These are phyloP conservation scores for Hansenula anomala DNA, from an alignment of 1,139 yeast species.

Conservation along the genomic window DNA sequence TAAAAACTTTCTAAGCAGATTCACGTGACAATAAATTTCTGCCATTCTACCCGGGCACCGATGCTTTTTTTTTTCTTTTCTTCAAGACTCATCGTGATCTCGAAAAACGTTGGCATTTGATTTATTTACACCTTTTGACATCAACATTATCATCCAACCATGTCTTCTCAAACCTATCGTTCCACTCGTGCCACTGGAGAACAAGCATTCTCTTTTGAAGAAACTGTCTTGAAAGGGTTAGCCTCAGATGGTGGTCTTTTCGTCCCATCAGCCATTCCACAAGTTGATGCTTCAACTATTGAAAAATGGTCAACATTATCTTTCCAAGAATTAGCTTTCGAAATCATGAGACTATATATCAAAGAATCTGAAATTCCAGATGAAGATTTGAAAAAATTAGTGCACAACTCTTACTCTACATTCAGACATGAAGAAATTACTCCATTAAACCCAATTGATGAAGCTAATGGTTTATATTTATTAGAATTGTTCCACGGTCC, in stretches of 20 bases:
- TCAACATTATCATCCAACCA: not conserved
- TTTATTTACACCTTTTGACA: not conserved
- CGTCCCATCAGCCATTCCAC: conserved; percentile 79
- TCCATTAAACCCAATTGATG: conserved; percentile 59
- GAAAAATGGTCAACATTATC: conserved; percentile 66
- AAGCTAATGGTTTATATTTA: conserved; percentile 55
- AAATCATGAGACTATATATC: conserved; percentile 79
- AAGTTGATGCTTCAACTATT: conserved; percentile 55
- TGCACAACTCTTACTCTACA: conserved; percentile 76
- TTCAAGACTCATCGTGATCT: not conserved
- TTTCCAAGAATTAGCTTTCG: conserved; percentile 83
- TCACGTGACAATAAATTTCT: not conserved
- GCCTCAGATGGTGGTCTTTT: conserved; percentile 97
- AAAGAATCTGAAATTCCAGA: conserved; percentile 64
- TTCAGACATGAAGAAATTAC: conserved; percentile 85
- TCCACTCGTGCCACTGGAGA: conserved; percentile 72
- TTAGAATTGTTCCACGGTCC: conserved; percentile 98
- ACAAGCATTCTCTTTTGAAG: conserved; percentile 73
- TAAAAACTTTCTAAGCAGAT: too few relatives aligned
- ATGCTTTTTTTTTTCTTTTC: not conserved
- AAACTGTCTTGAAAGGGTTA: conserved; percentile 87
- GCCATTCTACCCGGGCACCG: not conserved
- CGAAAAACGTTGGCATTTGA: not conserved
- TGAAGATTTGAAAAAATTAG: conserved; percentile 57
- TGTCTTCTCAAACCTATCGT: conserved; percentile 60